Conservation (phyloP, 768 basidiomycete species). For the Fomitopsis pulvina region DNA sequence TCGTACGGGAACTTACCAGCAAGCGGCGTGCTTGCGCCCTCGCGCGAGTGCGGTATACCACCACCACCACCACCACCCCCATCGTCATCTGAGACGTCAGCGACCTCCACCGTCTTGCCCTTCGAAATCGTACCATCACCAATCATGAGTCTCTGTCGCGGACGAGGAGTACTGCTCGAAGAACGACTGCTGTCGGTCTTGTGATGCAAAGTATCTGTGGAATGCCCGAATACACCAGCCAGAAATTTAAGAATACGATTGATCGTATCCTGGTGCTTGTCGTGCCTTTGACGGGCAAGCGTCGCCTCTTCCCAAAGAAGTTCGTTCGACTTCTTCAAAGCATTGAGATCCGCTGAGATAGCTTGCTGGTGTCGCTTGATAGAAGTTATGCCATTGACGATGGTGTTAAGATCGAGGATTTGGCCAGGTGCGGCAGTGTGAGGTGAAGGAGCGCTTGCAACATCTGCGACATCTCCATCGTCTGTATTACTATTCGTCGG, state of each 20-base stretch:
- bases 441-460: constrained; percentile 5
- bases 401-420: constrained; percentile 68
- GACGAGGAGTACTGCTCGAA: constrained; percentile 40
- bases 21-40: constrained; percentile 6
- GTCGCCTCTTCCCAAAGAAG: constrained; percentile 91
- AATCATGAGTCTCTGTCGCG: constrained; percentile 60
- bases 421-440: constrained; percentile 32
- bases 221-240: constrained; percentile 80
- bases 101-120: constrained; percentile 28
- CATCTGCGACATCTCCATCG: constrained; percentile 17
- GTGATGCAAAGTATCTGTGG: constrained; percentile 27
- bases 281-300: constrained; percentile 68
- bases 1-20: constrained; percentile 7
- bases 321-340: constrained; percentile 82
- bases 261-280: constrained; percentile 94
- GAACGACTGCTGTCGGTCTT: constrained; percentile 28
- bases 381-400: constrained; percentile 75
- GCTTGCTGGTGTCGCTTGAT: constrained; percentile 90
- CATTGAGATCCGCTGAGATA: constrained; percentile 85
- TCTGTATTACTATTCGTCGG: constrained; percentile 25
- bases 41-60: neutral
- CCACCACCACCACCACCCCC: constrained; percentile 21
- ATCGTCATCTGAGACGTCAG: constrained; percentile 37
- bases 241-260: constrained; percentile 93
- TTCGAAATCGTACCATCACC: constrained; percentile 39